These are phyloP conservation scores for Penicillium freii DNA, from an alignment of 2,329 filamentous ascomycete species.

Conservation along the genomic window DNA sequence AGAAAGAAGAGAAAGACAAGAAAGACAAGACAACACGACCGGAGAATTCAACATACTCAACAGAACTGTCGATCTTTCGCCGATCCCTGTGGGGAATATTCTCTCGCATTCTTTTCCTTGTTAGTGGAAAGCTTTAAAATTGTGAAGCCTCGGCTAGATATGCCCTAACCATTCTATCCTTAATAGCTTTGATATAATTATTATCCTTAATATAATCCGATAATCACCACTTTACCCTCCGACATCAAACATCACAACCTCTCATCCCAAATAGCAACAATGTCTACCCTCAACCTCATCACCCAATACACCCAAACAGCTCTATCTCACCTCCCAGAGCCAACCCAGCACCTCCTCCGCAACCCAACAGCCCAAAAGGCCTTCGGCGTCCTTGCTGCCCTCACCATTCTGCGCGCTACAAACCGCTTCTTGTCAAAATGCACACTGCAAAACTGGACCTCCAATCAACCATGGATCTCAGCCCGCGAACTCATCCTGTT, in stretches of 20 bases:
- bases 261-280: background rate
- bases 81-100: background rate
- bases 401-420: conserved; percentile 27
- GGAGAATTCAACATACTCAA: background rate
- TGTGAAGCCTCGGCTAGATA: background rate
- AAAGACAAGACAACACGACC: too few relatives aligned
- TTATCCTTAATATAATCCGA: background rate
- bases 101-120: conserved; percentile 12
- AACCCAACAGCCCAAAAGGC: conserved; percentile 32
- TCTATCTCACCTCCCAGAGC: conserved; percentile 27
- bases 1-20: too few relatives aligned
- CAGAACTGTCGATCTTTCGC: background rate
- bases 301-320: conserved; percentile 27
- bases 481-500: conserved; percentile 36
- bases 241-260: background rate
- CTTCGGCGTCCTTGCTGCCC: conserved; percentile 22
- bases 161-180: background rate
- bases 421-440: conserved; percentile 32
- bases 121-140: background rate
- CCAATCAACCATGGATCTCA: conserved; percentile 25
- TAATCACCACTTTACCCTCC: background rate
- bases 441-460: conserved; percentile 33
- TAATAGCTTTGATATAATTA: background rate
- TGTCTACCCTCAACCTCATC: conserved; percentile 20
- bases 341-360: conserved; percentile 26